A percentile compares a stretch with the other conserved stretches of the same genome.
phyloP scores from a whole-genome alignment of 441 rosid species.

The Syzygium malaccense region DNA sequence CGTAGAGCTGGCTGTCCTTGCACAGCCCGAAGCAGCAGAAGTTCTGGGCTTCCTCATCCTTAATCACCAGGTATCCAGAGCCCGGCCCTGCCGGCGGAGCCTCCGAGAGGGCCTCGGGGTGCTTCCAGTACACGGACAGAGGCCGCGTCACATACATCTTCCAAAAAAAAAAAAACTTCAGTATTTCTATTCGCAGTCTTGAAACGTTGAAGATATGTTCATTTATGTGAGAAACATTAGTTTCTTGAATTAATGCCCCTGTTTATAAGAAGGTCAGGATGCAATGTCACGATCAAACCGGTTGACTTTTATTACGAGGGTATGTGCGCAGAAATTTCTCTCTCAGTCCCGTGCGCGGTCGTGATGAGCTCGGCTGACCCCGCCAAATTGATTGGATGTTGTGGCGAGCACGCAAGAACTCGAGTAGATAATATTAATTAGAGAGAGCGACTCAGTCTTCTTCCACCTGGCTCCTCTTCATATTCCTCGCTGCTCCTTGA shows the following conservation, averaged over 20 bases:
- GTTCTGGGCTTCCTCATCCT: background rate
- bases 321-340: background rate
- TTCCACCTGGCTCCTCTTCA: background rate
- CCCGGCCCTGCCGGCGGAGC: constrained; percentile 44
- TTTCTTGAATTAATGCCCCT: background rate
- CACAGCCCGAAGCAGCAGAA: constrained; percentile 43
- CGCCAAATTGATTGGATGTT: background rate
- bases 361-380: background rate
- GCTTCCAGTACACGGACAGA: constrained; percentile 36
- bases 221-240: background rate
- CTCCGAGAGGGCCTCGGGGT: constrained; percentile 19
- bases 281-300: background rate
- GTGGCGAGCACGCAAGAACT: background rate
- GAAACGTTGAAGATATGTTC: background rate
- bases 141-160: constrained; percentile 54
- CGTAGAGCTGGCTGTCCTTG: constrained; percentile 4
- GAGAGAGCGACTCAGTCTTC: background rate
- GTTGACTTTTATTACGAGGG: background rate
- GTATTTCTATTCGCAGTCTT: background rate
- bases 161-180: background rate
- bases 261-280: background rate
- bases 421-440: background rate
- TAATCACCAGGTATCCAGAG: constrained; percentile 41
- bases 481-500: background rate
- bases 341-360: background rate